phyloP scores from a whole-genome alignment of 1,139 yeast genomes.

The Zygosaccharomyces sapae region DNA sequence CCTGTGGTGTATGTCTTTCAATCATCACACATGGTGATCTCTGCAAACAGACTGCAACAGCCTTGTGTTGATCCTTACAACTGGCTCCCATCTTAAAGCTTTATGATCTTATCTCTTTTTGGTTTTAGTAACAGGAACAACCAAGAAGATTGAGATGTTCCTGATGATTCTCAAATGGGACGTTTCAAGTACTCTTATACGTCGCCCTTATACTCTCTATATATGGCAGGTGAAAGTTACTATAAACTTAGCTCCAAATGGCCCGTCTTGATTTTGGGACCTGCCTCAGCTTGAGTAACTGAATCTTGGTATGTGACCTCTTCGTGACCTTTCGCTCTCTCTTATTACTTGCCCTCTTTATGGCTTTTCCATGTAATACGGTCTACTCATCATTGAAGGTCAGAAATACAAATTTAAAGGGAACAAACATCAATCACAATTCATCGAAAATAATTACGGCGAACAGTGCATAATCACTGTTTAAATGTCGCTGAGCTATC shows the following conservation, averaged over 20 bases:
- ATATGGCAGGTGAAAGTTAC: too few relatives aligned
- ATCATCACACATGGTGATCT: constrained; percentile 94
- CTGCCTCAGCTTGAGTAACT: background rate
- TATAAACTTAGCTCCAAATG: too few relatives aligned
- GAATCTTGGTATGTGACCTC: too few relatives aligned
- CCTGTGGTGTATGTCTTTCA: constrained; percentile 83
- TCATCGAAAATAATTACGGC: background rate
- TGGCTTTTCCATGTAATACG: background rate
- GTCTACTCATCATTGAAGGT: background rate
- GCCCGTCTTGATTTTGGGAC: background rate
- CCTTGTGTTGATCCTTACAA: constrained; percentile 89
- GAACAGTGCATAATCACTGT: background rate
- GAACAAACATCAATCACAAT: background rate
- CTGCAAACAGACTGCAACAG: constrained; percentile 91
- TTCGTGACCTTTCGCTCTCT: too few relatives aligned
- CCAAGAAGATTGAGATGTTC: background rate
- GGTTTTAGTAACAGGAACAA: background rate
- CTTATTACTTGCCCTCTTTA: background rate
- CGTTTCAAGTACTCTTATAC: constrained; percentile 10
- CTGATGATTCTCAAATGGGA: background rate
- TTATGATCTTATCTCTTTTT: too few relatives aligned
- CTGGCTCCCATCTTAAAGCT: constrained; percentile 43
- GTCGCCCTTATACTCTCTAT: background rate
- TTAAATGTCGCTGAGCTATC: constrained; percentile 58
- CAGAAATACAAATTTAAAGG: background rate